phyloP scores from a whole-genome alignment of 495 filamentous ascomycete genomes.

The Hypoxylon crocopeplum region DNA sequence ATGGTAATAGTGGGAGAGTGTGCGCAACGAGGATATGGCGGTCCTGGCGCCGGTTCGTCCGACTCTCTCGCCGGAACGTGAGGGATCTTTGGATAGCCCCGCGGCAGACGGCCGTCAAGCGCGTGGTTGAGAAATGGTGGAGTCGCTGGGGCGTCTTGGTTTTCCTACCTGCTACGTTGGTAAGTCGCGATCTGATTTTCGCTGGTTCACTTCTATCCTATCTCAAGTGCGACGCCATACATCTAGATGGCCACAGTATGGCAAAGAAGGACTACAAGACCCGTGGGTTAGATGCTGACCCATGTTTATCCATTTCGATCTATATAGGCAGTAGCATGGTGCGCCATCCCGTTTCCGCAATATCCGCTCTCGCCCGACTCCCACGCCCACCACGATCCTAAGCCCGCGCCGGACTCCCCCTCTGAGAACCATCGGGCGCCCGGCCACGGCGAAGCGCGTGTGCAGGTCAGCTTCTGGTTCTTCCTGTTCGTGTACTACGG shows the following conservation, averaged over 20 bases:
- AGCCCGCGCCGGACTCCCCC: conserved; percentile 22
- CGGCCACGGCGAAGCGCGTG: conserved; percentile 65
- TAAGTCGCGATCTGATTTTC: conserved; percentile 42
- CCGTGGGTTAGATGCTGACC: conserved; percentile 13
- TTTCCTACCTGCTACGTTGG: conserved; percentile 62
- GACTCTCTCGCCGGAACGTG: conserved; percentile 48
- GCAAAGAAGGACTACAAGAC: background rate
- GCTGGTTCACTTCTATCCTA: background rate
- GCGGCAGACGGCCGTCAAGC: conserved; percentile 57
- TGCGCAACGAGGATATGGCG: conserved; percentile 28
- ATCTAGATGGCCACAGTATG: background rate
- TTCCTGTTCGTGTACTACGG: conserved; percentile 71
- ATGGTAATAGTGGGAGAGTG: background rate
- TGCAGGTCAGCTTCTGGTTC: conserved; percentile 72
- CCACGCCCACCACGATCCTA: conserved; percentile 30
- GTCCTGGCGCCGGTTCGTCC: conserved; percentile 34
- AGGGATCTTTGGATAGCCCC: conserved; percentile 64
- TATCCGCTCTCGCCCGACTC: conserved; percentile 51
- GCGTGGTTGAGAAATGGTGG: conserved; percentile 64
- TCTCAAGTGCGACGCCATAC: background rate
- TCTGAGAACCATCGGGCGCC: conserved; percentile 49
- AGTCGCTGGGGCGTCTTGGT: conserved; percentile 61
- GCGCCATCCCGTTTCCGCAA: conserved; percentile 67
- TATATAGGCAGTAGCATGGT: conserved; percentile 64
- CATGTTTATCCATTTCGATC: conserved; percentile 1